phyloP scores from a whole-genome alignment of 345 rosid species.

The Murraya koenigii region DNA sequence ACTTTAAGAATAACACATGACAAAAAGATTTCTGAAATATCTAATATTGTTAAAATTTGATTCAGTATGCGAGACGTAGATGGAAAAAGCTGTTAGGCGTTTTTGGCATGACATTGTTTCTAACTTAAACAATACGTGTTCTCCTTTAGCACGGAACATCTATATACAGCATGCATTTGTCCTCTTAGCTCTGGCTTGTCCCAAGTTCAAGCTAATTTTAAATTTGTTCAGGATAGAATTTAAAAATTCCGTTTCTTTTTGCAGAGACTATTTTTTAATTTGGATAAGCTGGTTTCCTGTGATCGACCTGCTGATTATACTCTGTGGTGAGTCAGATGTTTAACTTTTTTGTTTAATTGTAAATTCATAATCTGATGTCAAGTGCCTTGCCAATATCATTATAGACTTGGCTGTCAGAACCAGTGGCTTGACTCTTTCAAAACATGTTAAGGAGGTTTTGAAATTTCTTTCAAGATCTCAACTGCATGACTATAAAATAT shows the following conservation, averaged over 20 bases:
- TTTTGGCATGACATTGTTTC: background rate
- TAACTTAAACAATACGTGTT: background rate
- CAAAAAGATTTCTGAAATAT: background rate
- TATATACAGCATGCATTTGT: background rate
- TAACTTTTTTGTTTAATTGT: conserved; percentile 3
- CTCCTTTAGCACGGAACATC: background rate
- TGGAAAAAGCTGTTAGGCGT: background rate
- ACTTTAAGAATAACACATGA: background rate
- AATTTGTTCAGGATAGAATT: background rate
- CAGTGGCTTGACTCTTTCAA: background rate
- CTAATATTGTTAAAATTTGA: background rate
- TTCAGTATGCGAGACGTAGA: background rate
- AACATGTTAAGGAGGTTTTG: conserved; percentile 5
- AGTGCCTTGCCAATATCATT: conserved; percentile 5
- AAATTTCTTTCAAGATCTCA: conserved; percentile 2
- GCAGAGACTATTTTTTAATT: conserved; percentile 71
- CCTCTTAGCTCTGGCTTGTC: background rate
- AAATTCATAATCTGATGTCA: conserved; percentile 3
- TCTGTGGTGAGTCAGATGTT: conserved; percentile 58
- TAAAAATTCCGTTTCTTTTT: conserved; percentile 13
- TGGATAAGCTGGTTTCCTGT: conserved; percentile 81
- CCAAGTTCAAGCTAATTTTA: background rate
- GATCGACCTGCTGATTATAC: conserved; percentile 62
- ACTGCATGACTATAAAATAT: background rate
- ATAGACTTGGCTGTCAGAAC: conserved; percentile 1